Evolutionary conservation across 2,329 filamentous ascomycete genomes (phyloP), one percentile per base, ranked within the genome.

Genomic region (Monosporascus sp.): DNA sequence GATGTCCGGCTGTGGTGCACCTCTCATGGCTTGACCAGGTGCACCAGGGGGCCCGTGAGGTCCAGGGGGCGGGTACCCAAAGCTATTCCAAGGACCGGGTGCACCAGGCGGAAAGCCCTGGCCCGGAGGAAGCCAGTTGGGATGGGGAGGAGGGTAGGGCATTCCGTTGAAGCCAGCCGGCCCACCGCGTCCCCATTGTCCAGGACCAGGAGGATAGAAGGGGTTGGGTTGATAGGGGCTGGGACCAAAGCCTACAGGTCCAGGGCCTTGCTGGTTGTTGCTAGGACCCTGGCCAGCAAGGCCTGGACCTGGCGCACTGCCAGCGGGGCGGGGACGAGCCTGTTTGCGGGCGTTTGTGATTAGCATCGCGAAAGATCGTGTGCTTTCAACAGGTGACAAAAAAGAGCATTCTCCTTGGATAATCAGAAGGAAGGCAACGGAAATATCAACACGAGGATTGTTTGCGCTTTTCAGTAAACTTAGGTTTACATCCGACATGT

Each of bases 371-470:
- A 35, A 50, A 31, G 41, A 14, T 47, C 5, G 11, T 35, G 19
- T 41, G 52, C 45, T 58, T 49, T 22, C 27, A 52, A 19, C 26
- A 52, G 53, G 35, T 51, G 35, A 22, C 17, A 48, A 47, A 60
- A 48, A 58, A 52, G 48, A 52, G 62, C 63, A 51, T 54, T 53
- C 57, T 59, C 61, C 64, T 63, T 61, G 53, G 53, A 64, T 58
- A 68, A 85, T 96, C 91, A 97, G 91, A 96, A 97, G 92, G 92
- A 97, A 97, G 92, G 91, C 92, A 97, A 96, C 92, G 91, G 92
- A 96, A 87, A 88, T 87, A 84, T 96, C 92, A 86, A 96, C 92
- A 96, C 78, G 82, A 81, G 62, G 78, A 87, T 79, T 91, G 78
- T 84, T 86, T 96, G 91, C 91, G 91, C 91, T 88, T 87, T 88